These are phyloP conservation scores for Suhomyces canberraensis DNA, from an alignment of 805 yeast species.

Conservation along the genomic window DNA sequence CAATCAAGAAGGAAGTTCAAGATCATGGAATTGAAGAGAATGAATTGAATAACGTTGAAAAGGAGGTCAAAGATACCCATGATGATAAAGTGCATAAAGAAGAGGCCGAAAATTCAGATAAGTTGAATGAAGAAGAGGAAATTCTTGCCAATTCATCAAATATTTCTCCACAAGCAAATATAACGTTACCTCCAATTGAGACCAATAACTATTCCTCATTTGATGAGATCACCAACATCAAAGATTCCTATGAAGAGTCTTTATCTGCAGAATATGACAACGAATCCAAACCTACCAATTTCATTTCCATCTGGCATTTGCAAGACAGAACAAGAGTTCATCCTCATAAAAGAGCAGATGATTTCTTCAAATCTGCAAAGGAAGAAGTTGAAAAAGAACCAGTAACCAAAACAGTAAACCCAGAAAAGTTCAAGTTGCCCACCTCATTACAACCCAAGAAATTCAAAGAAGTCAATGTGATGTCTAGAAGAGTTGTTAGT, in stretches of 20 bases:
- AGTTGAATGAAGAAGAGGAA: slow-evolving; percentile 4
- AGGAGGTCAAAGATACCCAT: slow-evolving; percentile 9
- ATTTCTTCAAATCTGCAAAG: slow-evolving; percentile 8
- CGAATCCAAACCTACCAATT: slow-evolving; percentile 26
- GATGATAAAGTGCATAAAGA: slow-evolving; percentile 9
- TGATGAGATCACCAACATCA: slow-evolving; percentile 34
- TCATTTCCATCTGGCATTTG: slow-evolving; percentile 42
- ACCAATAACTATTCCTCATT: slow-evolving; percentile 39
- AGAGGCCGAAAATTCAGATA: not conserved
- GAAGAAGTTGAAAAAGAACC: slow-evolving; percentile 2
- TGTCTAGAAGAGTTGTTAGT: slow-evolving; percentile 41
- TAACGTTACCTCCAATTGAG: slow-evolving; percentile 40
- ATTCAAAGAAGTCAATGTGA: slow-evolving; percentile 41
- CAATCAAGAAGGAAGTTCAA: slow-evolving; percentile 1
- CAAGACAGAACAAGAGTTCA: slow-evolving; percentile 25
- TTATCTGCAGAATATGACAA: slow-evolving; percentile 41
- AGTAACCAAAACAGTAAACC: not conserved
- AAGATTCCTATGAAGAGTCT: slow-evolving; percentile 34
- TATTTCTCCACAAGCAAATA: slow-evolving; percentile 32
- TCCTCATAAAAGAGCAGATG: slow-evolving; percentile 8
- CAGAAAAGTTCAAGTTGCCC: slow-evolving; percentile 21
- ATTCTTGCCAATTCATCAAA: slow-evolving; percentile 44
- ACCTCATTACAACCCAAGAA: slow-evolving; percentile 24
- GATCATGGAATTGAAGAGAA: not conserved
- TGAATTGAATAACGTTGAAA: not conserved